A percentile compares a stretch with the other conserved stretches of the same genome.
These are phyloP conservation scores for Gnetum montanum DNA, from an alignment of 75 land plant genomes.

Conservation along the genomic window DNA sequence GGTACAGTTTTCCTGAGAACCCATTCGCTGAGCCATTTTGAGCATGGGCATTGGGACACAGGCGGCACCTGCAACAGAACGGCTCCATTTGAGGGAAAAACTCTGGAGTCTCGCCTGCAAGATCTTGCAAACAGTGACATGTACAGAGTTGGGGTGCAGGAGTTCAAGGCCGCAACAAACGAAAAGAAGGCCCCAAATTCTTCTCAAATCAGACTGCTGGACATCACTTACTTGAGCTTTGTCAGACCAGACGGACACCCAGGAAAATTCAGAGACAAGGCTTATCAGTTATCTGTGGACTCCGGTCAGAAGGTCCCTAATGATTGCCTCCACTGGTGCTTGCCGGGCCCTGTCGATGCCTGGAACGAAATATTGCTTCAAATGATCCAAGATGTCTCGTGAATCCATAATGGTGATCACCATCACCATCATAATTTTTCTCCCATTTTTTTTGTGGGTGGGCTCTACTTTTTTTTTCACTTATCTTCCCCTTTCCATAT, in stretches of 20 bases:
- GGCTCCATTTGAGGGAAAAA: constrained; percentile 27
- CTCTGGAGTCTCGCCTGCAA: constrained; percentile 7
- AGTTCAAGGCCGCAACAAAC: constrained; percentile 15
- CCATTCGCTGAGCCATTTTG: constrained; percentile 76
- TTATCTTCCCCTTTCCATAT: too few relatives aligned
- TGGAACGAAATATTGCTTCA: constrained; percentile 72
- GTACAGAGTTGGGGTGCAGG: constrained; percentile 44
- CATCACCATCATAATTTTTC: too few relatives aligned
- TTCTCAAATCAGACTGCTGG: constrained; percentile 19
- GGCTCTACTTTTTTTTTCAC: too few relatives aligned
- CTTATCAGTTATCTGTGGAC: not conserved
- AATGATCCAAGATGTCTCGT: constrained; percentile 15
- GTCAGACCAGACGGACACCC: constrained; percentile 90
- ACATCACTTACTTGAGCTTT: constrained; percentile 48
- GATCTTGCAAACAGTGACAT: constrained; percentile 25
- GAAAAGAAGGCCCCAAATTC: constrained; percentile 1
- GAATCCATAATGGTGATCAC: too few relatives aligned
- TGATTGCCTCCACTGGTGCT: constrained; percentile 92
- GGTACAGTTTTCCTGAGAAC: constrained; percentile 56
- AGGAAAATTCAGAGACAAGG: constrained; percentile 31
- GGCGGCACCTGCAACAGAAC: constrained; percentile 74
- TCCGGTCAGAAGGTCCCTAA: constrained; percentile 15
- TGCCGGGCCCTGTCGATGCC: constrained; percentile 83
- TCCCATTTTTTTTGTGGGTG: too few relatives aligned
- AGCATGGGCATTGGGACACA: constrained; percentile 61